Evolutionary conservation across 2,329 filamentous ascomycete genomes (phyloP).

Genomic region (Pseudogymnoascus sp.): DNA sequence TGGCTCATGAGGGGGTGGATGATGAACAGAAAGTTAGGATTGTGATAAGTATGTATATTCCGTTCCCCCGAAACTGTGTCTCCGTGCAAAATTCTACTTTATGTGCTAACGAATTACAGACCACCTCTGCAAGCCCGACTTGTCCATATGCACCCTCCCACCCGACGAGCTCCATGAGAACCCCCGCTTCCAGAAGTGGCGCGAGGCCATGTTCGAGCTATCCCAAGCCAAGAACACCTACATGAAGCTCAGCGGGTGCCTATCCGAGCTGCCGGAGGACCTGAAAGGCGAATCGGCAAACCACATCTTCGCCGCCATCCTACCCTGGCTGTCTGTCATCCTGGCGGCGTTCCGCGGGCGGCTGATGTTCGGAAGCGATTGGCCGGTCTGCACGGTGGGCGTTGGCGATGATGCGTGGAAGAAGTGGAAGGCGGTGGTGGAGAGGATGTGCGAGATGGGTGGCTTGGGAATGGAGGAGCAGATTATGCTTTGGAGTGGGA

Average conservation of each 20-base stretch:
- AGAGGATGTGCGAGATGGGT: slow-evolving; percentile 55
- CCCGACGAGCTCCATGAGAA: slow-evolving; percentile 31
- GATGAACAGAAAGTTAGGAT: slow-evolving; percentile 44
- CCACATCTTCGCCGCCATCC: slow-evolving; percentile 53
- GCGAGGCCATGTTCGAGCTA: slow-evolving; percentile 57
- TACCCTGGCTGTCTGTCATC: slow-evolving; percentile 64
- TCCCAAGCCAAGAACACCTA: slow-evolving; percentile 58
- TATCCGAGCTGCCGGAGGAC: slow-evolving; percentile 63
- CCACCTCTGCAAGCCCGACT: slow-evolving; percentile 82
- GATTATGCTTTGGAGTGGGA: slow-evolving; percentile 62
- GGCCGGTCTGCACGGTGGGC: slow-evolving; percentile 78
- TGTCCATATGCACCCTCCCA: slow-evolving; percentile 50
- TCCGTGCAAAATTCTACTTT: background rate
- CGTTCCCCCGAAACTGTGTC: background rate
- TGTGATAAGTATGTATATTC: slow-evolving; percentile 25
- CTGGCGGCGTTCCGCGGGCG: slow-evolving; percentile 66
- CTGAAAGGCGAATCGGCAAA: slow-evolving; percentile 41
- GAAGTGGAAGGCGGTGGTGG: slow-evolving; percentile 66
- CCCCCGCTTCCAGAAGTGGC: slow-evolving; percentile 56
- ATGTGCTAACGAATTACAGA: slow-evolving; percentile 41
- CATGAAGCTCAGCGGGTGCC: slow-evolving; percentile 85
- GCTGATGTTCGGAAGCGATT: slow-evolving; percentile 88
- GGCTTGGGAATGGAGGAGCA: slow-evolving; percentile 52
- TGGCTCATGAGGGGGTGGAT: slow-evolving; percentile 52
- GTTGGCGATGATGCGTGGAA: slow-evolving; percentile 50